Conservation (phyloP, 1,139 yeast species). For the Williopsis jadinii region DNA sequence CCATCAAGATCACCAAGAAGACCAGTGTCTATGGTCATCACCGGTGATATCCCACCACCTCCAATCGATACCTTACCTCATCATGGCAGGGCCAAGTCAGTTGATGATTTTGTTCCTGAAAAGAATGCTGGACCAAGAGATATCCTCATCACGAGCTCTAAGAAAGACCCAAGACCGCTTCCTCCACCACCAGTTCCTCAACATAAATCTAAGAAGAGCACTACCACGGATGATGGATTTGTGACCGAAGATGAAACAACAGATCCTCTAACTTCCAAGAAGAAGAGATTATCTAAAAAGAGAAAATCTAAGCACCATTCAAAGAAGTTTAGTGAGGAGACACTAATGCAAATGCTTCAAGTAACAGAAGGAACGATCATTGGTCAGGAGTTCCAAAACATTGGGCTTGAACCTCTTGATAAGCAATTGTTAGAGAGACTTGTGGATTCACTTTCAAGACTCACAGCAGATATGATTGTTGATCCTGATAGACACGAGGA, state of each 20-base stretch:
- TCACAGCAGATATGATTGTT: constrained; percentile 83
- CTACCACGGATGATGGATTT: constrained; percentile 16
- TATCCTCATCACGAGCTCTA: neutral
- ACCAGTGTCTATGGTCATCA: constrained; percentile 11
- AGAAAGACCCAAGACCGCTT: constrained; percentile 17
- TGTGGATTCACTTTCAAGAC: constrained; percentile 74
- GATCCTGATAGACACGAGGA: constrained; percentile 75
- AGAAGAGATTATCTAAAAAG: constrained; percentile 6
- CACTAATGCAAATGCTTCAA: constrained; percentile 19
- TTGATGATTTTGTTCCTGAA: neutral
- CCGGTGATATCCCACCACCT: neutral
- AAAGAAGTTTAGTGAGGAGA: constrained; percentile 20
- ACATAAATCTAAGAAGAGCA: constrained; percentile 8
- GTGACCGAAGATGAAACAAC: constrained; percentile 20
- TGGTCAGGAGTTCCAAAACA: constrained; percentile 53
- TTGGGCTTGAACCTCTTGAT: constrained; percentile 72
- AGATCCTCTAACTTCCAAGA: neutral
- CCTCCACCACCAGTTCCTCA: constrained; percentile 24
- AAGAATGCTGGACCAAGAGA: constrained; percentile 1
- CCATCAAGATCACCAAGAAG: constrained; percentile 24
- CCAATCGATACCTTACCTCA: neutral
- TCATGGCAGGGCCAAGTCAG: constrained; percentile 5
- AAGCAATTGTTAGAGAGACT: constrained; percentile 76
- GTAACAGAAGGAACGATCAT: constrained; percentile 23
- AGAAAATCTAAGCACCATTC: constrained; percentile 7